These are phyloP conservation scores for Zymoseptoria passerinii DNA, from an alignment of 2,329 filamentous ascomycete genomes.

Conservation along the genomic window DNA sequence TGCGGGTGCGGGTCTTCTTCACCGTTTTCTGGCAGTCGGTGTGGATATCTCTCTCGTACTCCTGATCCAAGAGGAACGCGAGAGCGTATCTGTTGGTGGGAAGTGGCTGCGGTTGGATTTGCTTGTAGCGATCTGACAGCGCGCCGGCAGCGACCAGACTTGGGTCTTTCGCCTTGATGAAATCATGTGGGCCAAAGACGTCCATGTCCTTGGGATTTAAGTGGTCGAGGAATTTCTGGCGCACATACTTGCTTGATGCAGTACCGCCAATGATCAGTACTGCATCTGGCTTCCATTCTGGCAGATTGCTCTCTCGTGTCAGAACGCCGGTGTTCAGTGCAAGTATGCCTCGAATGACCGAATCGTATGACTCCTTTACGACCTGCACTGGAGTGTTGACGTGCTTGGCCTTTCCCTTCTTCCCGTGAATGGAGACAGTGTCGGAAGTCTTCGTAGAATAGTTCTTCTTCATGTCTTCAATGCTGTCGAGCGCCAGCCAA, in stretches of 20 bases:
- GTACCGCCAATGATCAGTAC: neutral
- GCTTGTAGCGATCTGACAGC: neutral
- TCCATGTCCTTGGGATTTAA: neutral
- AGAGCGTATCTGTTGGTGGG: neutral
- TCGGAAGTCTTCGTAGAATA: too few species aligned
- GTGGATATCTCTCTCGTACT: neutral
- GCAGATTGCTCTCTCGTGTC: too few species aligned
- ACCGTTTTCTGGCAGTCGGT: neutral
- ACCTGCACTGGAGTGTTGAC: too few species aligned
- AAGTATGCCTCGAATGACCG: too few species aligned
- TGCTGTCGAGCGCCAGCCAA: too few species aligned
- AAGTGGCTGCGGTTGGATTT: neutral
- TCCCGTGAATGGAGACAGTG: too few species aligned
- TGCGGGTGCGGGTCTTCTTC: too few species aligned
- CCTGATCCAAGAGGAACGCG: neutral
- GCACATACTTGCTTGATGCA: neutral
- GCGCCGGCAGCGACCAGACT: neutral
- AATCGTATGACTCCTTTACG: too few species aligned
- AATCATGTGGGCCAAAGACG: neutral
- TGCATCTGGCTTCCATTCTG: neutral
- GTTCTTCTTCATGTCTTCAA: too few species aligned
- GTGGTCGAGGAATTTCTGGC: neutral
- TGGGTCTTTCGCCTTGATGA: neutral
- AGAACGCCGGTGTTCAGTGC: too few species aligned
- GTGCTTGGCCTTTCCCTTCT: too few species aligned